Evolutionary conservation across 129 eudicot genomes (phyloP).

Genomic region (Erigeron canadensis): DNA sequence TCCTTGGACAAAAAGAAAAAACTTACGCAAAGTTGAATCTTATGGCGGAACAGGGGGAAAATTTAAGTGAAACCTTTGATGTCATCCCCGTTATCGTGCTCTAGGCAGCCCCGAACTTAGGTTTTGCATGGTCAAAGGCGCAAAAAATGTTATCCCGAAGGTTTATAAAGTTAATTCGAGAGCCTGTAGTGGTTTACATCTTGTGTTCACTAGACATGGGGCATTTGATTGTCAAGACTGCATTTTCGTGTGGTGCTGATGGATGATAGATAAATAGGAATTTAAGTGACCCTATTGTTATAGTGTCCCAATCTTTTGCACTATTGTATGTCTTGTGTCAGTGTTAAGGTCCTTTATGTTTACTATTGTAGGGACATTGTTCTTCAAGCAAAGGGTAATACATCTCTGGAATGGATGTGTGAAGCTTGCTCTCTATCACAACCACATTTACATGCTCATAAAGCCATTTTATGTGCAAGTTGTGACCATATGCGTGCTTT

Average conservation of each 20-base stretch:
- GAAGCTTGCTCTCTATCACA: slow-evolving; percentile 44
- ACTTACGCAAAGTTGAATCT: not conserved
- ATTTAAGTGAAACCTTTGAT: not conserved
- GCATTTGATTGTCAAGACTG: not conserved
- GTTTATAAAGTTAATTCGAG: not conserved
- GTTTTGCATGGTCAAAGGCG: not conserved
- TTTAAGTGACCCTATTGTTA: not conserved
- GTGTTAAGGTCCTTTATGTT: not conserved
- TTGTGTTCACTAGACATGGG: not conserved
- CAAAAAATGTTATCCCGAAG: not conserved
- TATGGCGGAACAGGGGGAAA: not conserved
- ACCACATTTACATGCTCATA: slow-evolving; percentile 83
- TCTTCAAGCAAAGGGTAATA: slow-evolving; percentile 57
- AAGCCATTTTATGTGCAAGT: slow-evolving; percentile 57
- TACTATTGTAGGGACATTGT: slow-evolving; percentile 55
- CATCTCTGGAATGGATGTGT: slow-evolving; percentile 50
- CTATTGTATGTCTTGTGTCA: not conserved
- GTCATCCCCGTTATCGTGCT: too few species aligned
- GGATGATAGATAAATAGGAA: not conserved
- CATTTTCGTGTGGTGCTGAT: not conserved
- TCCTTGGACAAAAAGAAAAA: not conserved
- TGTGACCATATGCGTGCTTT: slow-evolving; percentile 72
- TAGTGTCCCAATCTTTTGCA: slow-evolving; percentile 1
- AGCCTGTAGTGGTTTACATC: not conserved
- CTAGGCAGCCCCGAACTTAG: not conserved